Evolutionary conservation across 2,329 filamentous ascomycete species (phyloP).

Genomic region (Aspergillus melleus): DNA sequence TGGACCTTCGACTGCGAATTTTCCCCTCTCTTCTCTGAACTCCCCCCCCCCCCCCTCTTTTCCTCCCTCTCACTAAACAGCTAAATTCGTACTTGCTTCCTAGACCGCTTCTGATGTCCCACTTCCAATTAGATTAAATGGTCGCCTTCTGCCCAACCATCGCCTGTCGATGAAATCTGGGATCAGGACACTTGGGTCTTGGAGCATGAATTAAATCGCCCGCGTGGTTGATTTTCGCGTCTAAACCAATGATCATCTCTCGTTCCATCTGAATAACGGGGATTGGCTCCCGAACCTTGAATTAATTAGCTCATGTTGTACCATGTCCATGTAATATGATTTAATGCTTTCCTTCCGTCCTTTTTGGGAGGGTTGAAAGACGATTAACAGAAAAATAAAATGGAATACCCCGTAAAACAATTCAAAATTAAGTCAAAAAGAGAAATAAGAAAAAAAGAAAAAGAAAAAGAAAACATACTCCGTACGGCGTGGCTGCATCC

Average conservation of each 20-base stretch:
- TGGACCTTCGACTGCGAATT: not conserved
- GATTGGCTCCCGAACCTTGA: not conserved
- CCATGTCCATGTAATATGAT: no score
- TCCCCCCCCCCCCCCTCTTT: not conserved
- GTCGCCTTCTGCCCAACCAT: slow-evolving; percentile 1
- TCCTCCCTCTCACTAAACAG: not conserved
- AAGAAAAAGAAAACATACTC: not conserved
- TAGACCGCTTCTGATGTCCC: not conserved
- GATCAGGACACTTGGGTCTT: not conserved
- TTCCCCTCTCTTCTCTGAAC: not conserved
- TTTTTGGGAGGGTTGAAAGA: no score
- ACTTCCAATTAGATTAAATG: slow-evolving; percentile 2
- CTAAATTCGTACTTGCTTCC: not conserved
- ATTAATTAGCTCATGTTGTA: not conserved
- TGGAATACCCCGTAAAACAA: not conserved
- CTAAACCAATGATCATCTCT: slow-evolving; percentile 9
- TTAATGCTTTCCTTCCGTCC: no score
- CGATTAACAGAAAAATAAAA: no score
- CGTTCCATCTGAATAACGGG: slow-evolving; percentile 5
- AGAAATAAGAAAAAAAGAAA: not conserved
- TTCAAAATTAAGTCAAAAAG: not conserved
- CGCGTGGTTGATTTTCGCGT: slow-evolving; percentile 13
- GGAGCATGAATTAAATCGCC: slow-evolving; percentile 11
- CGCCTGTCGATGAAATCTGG: slow-evolving; percentile 8
- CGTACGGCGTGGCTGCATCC: not conserved